Conservation (phyloP, 352 stramenopile species). For the Pythium inflatum region DNA sequence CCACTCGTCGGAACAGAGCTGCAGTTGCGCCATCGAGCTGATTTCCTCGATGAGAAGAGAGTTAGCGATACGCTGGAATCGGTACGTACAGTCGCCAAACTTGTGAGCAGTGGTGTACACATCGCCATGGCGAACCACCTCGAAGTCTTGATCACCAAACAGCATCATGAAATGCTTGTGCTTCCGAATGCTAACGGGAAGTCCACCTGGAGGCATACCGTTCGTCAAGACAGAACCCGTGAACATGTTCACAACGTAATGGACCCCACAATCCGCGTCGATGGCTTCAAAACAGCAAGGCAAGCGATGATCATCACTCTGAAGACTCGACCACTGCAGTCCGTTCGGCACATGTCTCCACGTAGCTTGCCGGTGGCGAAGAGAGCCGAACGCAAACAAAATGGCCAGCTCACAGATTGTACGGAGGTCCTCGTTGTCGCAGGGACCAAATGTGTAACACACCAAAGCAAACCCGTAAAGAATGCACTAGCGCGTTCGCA, state of each 20-base stretch:
- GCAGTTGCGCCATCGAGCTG: neutral
- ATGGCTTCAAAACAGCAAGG: slow-evolving; percentile 24
- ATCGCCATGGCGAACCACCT: slow-evolving; percentile 19
- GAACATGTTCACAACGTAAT: slow-evolving; percentile 36
- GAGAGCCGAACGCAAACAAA: too few species aligned
- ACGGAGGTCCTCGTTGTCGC: neutral
- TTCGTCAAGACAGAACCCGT: slow-evolving; percentile 26
- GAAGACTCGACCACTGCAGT: neutral
- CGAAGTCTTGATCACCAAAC: slow-evolving; percentile 36
- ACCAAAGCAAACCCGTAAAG: slow-evolving; percentile 18
- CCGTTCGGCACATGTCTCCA: neutral
- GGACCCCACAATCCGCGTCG: neutral
- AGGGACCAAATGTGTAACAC: slow-evolving; percentile 18
- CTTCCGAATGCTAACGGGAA: slow-evolving; percentile 12
- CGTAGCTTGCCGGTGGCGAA: too few species aligned
- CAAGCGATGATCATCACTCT: neutral
- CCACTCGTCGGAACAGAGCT: neutral
- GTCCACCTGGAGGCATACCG: slow-evolving; percentile 18
- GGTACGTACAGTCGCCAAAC: slow-evolving; percentile 8
- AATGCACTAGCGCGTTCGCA: slow-evolving; percentile 16
- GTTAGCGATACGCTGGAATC: slow-evolving; percentile 4
- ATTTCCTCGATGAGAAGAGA: slow-evolving; percentile 13
- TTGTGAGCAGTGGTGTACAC: slow-evolving; percentile 12
- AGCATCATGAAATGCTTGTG: slow-evolving; percentile 12
- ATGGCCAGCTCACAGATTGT: slow-evolving; percentile 12